Evolutionary conservation across 2,329 filamentous ascomycete species (phyloP).

Genomic region (Onygena corvina): DNA sequence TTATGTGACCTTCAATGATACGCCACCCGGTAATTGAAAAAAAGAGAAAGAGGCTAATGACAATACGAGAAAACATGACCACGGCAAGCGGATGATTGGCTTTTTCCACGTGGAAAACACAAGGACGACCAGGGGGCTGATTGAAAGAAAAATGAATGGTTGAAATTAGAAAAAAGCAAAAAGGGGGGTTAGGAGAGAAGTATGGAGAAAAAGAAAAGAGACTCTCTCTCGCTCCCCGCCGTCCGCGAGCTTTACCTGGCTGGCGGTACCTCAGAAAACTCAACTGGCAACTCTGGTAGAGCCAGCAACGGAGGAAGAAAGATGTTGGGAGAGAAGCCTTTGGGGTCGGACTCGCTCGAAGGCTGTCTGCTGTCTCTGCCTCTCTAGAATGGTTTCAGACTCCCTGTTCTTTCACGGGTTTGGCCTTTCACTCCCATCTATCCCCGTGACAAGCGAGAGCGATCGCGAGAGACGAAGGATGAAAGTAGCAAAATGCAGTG

Average conservation of each 20-base stretch:
- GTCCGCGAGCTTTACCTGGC: constrained; percentile 5
- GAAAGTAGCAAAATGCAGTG: too few relatives aligned
- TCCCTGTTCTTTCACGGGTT: too few relatives aligned
- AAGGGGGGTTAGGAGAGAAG: too few relatives aligned
- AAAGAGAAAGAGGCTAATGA: background rate
- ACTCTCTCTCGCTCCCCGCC: background rate
- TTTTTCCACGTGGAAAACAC: constrained; percentile 4
- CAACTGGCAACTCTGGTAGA: background rate
- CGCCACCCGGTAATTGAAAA: background rate
- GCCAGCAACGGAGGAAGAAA: background rate
- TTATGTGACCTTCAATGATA: background rate
- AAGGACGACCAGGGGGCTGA: too few relatives aligned
- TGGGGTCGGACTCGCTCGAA: too few relatives aligned
- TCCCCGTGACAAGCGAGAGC: too few relatives aligned
- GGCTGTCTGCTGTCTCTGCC: too few relatives aligned
- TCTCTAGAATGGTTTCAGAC: too few relatives aligned
- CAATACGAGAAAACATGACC: background rate
- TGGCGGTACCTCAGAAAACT: constrained; percentile 5
- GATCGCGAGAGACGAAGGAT: too few relatives aligned
- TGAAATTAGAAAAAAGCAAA: background rate
- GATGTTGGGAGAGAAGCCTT: background rate
- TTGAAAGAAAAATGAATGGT: background rate
- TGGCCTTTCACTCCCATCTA: too few relatives aligned
- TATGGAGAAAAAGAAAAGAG: too few relatives aligned
- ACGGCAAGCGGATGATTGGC: constrained; percentile 5